These are phyloP conservation scores for Wilcoxina mikolae DNA, from an alignment of 495 filamentous ascomycete genomes.

Conservation along the genomic window DNA sequence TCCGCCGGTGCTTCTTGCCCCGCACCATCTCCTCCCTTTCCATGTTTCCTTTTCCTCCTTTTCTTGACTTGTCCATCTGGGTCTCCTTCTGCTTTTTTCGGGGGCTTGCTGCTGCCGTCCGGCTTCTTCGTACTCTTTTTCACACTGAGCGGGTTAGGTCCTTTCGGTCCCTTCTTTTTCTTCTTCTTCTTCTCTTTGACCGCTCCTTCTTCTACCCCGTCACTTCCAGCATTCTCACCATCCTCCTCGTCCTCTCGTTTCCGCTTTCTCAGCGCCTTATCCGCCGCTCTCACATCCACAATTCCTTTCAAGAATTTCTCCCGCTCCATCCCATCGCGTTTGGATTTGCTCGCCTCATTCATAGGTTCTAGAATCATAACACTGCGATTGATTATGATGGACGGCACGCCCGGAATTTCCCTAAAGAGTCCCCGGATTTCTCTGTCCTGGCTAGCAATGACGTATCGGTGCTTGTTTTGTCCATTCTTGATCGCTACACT, in stretches of 20 bases:
- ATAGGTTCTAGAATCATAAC: conserved; percentile 89
- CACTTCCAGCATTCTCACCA: conserved; percentile 23
- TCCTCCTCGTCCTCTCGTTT: conserved; percentile 42
- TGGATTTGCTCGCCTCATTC: conserved; percentile 46
- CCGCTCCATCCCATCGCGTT: conserved; percentile 53
- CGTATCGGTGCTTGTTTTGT: conserved; percentile 81
- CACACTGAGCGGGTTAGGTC: conserved; percentile 76
- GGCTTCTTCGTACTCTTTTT: conserved; percentile 54
- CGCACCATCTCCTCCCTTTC: conserved; percentile 7
- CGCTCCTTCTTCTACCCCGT: conserved; percentile 25
- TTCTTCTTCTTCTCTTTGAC: conserved; percentile 43
- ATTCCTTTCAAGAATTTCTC: conserved; percentile 62
- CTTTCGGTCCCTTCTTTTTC: conserved; percentile 55
- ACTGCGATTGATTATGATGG: conserved; percentile 68
- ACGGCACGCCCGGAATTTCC: conserved; percentile 55
- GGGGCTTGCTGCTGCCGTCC: conserved; percentile 18
- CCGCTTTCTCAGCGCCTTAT: conserved; percentile 32
- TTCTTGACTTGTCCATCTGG: conserved; percentile 21
- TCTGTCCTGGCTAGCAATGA: conserved; percentile 61
- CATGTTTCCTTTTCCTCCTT: conserved; percentile 35
- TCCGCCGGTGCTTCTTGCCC: background rate
- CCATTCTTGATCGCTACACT: conserved; percentile 52
- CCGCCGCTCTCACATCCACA: conserved; percentile 38
- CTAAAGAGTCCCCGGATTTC: conserved; percentile 42
- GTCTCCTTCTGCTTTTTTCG: conserved; percentile 13